Conservation (phyloP, 352 stramenopile genomes). For the Aphanomyces cochlioides region DNA sequence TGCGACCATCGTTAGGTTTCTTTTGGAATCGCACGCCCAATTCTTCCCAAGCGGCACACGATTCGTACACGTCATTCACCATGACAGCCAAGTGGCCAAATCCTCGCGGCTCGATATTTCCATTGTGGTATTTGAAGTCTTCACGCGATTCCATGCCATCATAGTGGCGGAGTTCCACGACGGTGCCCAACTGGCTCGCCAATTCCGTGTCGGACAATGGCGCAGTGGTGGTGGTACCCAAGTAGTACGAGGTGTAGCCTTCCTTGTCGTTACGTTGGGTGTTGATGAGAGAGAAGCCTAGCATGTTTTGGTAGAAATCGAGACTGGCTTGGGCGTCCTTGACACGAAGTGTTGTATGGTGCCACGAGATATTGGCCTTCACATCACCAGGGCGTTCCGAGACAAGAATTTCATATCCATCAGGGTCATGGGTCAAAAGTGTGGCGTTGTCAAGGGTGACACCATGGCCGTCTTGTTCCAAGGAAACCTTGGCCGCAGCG, state of each 20-base stretch:
- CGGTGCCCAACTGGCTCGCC: constrained; percentile 13
- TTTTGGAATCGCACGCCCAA: constrained; percentile 85
- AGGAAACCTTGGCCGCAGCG: neutral
- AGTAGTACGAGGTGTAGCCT: constrained; percentile 27
- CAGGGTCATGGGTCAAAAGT: constrained; percentile 20
- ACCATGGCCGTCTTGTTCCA: constrained; percentile 2
- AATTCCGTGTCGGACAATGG: neutral
- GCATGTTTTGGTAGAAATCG: constrained; percentile 27
- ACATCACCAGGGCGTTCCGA: neutral
- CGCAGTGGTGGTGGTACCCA: constrained; percentile 10
- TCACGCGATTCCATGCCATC: neutral
- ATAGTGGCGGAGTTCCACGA: constrained; percentile 25
- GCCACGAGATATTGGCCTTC: constrained; percentile 9
- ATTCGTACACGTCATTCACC: constrained; percentile 76
- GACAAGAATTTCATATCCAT: constrained; percentile 21
- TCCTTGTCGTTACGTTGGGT: constrained; percentile 26
- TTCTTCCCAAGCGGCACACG: constrained; percentile 59
- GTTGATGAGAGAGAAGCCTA: constrained; percentile 22
- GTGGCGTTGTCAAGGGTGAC: neutral
- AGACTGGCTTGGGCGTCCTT: constrained; percentile 24
- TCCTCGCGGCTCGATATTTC: constrained; percentile 78
- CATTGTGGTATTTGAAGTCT: constrained; percentile 50
- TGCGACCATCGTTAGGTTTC: constrained; percentile 71
- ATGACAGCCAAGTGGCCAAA: constrained; percentile 88
- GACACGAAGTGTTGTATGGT: constrained; percentile 29